Percentiles rank a stretch among this genome's conserved stretches.
phyloP scores from a whole-genome alignment of 805 yeast species.

The Candida sphagnicola region DNA sequence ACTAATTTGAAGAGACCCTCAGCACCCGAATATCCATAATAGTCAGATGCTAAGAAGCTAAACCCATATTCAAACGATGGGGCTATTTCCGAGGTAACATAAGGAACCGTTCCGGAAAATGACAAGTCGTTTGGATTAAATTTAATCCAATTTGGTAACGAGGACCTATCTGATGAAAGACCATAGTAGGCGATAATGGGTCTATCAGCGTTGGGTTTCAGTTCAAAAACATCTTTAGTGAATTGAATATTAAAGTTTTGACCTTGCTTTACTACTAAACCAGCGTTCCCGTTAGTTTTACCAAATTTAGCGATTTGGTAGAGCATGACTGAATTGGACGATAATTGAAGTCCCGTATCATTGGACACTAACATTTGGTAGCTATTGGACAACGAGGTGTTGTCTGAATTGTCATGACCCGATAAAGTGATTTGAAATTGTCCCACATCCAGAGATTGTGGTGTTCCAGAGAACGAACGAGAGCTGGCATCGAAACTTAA shows the following conservation, averaged over 20 bases:
- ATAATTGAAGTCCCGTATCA: conserved; percentile 50
- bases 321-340: conserved; percentile 40
- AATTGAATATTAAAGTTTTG: conserved; percentile 63
- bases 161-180: conserved; percentile 73
- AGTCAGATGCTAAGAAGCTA: conserved; percentile 75
- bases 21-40: conserved; percentile 67
- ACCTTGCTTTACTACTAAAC: conserved; percentile 71
- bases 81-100: conserved; percentile 80
- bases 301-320: conserved; percentile 62
- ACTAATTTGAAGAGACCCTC: conserved; percentile 65
- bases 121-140: conserved; percentile 62
- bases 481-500: conserved; percentile 60
- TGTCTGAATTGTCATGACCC: conserved; percentile 63
- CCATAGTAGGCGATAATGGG: conserved; percentile 71
- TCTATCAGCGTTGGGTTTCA: conserved; percentile 40
- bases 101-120: conserved; percentile 85
- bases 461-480: conserved; percentile 68
- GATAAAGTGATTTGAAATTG: conserved; percentile 43
- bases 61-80: conserved; percentile 74
- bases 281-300: conserved; percentile 69
- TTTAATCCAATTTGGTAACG: conserved; percentile 85
- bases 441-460: conserved; percentile 42
- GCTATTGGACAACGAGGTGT: conserved; percentile 36
- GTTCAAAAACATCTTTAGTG: conserved; percentile 50
- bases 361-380: conserved; percentile 61